Evolutionary conservation across 2,329 filamentous ascomycete species (phyloP).

Genomic region (Pseudocercospora crystallina): DNA sequence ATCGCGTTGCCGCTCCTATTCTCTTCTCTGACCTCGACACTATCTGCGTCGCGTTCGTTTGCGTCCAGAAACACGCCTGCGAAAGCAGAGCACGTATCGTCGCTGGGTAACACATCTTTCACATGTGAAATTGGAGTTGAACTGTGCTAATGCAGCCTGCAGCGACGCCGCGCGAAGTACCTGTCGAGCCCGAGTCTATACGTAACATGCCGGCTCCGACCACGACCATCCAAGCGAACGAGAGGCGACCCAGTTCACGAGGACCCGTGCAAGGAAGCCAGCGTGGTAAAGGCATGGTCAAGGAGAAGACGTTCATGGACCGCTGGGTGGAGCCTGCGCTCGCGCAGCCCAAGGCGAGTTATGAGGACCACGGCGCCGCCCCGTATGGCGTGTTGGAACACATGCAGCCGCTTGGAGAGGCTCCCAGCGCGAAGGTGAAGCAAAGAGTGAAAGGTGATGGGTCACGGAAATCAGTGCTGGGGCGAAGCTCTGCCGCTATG

Average conservation of each 20-base stretch:
- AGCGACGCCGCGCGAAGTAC: constrained; percentile 7
- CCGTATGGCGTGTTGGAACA: constrained; percentile 73
- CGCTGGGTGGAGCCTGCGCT: constrained; percentile 57
- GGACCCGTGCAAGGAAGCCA: constrained; percentile 41
- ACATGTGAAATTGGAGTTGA: background rate
- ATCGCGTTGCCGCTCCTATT: too few species aligned
- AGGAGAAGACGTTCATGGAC: constrained; percentile 37
- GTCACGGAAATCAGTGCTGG: constrained; percentile 42
- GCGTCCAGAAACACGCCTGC: too few species aligned
- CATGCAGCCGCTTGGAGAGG: constrained; percentile 77
- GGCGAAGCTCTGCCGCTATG: constrained; percentile 42
- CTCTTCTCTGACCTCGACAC: too few species aligned
- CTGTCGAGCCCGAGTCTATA: too few species aligned
- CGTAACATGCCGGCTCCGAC: too few species aligned
- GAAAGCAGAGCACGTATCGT: constrained; percentile 7
- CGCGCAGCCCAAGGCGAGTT: constrained; percentile 62
- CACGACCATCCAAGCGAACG: too few species aligned
- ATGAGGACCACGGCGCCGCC: constrained; percentile 72
- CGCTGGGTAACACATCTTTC: constrained; percentile 8
- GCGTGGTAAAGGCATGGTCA: constrained; percentile 28
- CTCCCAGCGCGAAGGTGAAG: constrained; percentile 64
- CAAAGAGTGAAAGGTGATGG: constrained; percentile 51
- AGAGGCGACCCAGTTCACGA: constrained; percentile 6
- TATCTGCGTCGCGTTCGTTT: too few species aligned
- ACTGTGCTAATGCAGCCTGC: constrained; percentile 14